Base-by-base conservation (phyloP, 1,139 yeast genomes). In the Diutina ranongensis region DNA sequence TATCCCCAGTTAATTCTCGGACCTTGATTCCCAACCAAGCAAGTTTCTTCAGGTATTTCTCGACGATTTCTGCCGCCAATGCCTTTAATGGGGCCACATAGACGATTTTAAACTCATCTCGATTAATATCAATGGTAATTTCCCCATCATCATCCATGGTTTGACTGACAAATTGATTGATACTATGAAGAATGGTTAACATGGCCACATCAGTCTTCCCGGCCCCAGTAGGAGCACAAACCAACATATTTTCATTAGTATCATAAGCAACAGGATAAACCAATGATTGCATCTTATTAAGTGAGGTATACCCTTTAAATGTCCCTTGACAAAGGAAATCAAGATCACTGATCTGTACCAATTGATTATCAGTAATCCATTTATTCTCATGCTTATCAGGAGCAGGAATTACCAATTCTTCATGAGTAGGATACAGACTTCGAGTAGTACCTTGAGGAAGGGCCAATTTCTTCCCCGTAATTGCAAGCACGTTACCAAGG, bases 191-290 rank as follows among this genome's bases (percentile, higher is more conserved):
- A 55, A 92, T 80, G 0, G 97, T 72, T 38, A 92, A 65, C 55
- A 94, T 66, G 0, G 99, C 99, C 36, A 94, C 95, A 61, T 94
- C 97, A 0, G 99, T 94, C 58, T 92, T 92, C 74, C 99, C 99
- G 7, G 98, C 97, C 71, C 99, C 98, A 0, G 99, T 92, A 2
- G 99, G 99, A 0, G 99, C 99, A 76, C 98, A 92, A 1, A 92
- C 89, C 45, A 92, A 71, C 96, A 94, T 84, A 57, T 94, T 92
- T 55, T 89, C 97, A 61, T 87, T 89, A 5, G 97, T 83, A 47
- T 83, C 79, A 58, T 92, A 94, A 0, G 96, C 98, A 16, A 88
- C 84, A 0, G 95, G 95, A 53, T 73, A 94, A 1, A 94, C 95
- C 51, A 94, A 71, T 25, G 96, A 83, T 61, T 94, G 99, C 76